These are phyloP conservation scores for Fusarium devonianum DNA, from an alignment of 2,329 filamentous ascomycete genomes.

Conservation along the genomic window DNA sequence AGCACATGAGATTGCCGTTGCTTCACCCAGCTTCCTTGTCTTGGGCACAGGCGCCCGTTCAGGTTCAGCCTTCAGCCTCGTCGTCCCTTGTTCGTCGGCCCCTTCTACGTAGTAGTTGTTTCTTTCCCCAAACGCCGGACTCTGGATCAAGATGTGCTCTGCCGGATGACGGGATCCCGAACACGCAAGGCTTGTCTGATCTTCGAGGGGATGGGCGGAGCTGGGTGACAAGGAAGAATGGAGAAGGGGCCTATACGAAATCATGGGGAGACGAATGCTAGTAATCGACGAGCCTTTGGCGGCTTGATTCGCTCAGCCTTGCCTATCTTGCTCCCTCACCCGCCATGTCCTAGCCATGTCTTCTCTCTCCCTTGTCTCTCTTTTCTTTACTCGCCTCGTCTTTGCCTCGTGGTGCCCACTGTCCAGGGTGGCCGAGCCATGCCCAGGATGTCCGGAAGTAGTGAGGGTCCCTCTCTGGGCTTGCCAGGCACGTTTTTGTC, in stretches of 20 bases:
- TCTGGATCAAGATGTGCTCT: constrained; percentile 28
- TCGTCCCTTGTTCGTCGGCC: constrained; percentile 7
- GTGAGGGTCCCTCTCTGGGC: constrained; percentile 20
- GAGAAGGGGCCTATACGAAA: no score
- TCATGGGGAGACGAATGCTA: constrained; percentile 6
- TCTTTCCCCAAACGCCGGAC: constrained; percentile 13
- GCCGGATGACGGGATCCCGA: constrained; percentile 31
- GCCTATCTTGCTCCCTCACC: constrained; percentile 15
- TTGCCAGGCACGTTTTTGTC: constrained; percentile 18
- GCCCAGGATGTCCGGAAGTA: constrained; percentile 17
- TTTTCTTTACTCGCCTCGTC: constrained; percentile 31
- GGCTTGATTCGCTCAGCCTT: constrained; percentile 40
- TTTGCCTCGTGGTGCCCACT: constrained; percentile 40
- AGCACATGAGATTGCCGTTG: constrained; percentile 14
- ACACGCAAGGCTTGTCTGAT: constrained; percentile 27
- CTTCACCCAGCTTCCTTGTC: constrained; percentile 29
- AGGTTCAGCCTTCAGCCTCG: constrained; percentile 32
- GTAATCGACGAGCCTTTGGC: constrained; percentile 31
- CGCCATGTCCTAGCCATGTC: constrained; percentile 19
- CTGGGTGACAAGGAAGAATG: constrained; percentile 29
- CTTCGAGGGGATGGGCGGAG: constrained; percentile 16
- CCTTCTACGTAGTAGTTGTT: constrained; percentile 7
- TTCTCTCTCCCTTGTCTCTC: constrained; percentile 28
- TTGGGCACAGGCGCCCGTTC: constrained; percentile 25
- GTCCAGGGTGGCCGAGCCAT: constrained; percentile 33